phyloP scores from a whole-genome alignment of 768 basidiomycete species.

The Hydnum rufescens region DNA sequence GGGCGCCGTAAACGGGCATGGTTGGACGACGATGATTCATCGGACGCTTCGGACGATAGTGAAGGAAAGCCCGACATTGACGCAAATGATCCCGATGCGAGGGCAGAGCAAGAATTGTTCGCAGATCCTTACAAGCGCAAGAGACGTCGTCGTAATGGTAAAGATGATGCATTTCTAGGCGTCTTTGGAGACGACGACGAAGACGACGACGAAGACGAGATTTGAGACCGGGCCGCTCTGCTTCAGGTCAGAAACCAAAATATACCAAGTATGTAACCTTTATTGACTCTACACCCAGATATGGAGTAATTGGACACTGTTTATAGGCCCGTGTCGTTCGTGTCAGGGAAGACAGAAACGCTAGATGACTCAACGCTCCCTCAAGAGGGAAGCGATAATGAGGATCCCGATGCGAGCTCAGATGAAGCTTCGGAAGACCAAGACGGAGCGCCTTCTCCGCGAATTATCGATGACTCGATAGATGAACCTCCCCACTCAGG shows the following conservation, averaged over 20 bases:
- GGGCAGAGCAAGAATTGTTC: slow-evolving; percentile 58
- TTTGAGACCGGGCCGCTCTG: slow-evolving; percentile 13
- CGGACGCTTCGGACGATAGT: slow-evolving; percentile 29
- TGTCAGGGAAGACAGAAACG: slow-evolving; percentile 15
- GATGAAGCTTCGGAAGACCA: slow-evolving; percentile 17
- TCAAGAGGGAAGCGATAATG: slow-evolving; percentile 19
- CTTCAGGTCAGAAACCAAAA: slow-evolving; percentile 26
- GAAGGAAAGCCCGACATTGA: slow-evolving; percentile 27
- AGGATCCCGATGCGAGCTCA: slow-evolving; percentile 20
- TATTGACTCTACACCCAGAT: slow-evolving; percentile 6
- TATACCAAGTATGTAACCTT: slow-evolving; percentile 34
- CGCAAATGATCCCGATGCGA: slow-evolving; percentile 34
- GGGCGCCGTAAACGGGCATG: slow-evolving; percentile 56
- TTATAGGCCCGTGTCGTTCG: slow-evolving; percentile 49
- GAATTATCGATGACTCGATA: slow-evolving; percentile 15
- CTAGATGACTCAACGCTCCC: slow-evolving; percentile 26
- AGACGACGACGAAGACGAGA: slow-evolving; percentile 16
- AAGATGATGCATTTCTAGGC: slow-evolving; percentile 60
- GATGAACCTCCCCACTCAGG: slow-evolving; percentile 20
- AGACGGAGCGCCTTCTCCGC: slow-evolving; percentile 14
- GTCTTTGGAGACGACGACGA: slow-evolving; percentile 57
- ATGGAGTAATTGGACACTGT: slow-evolving; percentile 17
- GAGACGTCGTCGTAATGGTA: slow-evolving; percentile 38
- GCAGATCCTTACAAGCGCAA: slow-evolving; percentile 59
- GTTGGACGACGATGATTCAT: slow-evolving; percentile 57